Evolutionary conservation across 2,329 filamentous ascomycete genomes (phyloP), one percentile per base, ranked within the genome.

Genomic region (Cryoendolithus antarcticus): DNA sequence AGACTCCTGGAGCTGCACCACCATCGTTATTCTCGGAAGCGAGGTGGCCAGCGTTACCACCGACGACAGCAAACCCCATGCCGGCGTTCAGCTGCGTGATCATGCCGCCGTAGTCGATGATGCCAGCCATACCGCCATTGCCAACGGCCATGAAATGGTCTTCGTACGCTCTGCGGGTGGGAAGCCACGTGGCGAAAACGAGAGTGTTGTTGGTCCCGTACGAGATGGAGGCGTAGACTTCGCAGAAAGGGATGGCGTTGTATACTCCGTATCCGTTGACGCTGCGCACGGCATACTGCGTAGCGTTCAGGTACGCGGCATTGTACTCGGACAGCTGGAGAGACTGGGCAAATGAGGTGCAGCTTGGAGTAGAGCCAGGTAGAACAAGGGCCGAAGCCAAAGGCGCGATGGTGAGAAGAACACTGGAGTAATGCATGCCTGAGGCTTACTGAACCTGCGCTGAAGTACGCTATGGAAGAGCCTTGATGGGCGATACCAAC

Each of bases 41-140:
- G 5, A 48, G 41, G 39, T 56, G 52, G 1, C 53, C 52, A 6
- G 43, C 45, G 36, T 56, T 45, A 2, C 53, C 51, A 6, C 47
- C 52, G 3, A 51, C 48, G 7, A 54, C 47, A 4, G 51, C 51
- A 30, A 54, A 48, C 8, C 48, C 48, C 13, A 51, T 15, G 1
- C 51, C 52, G n/a, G 41, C 44, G 29, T 54, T 52, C 6, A 54
- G 41, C 32, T 55, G 47, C 7, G 34, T 36, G 19, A 54, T 41
- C 49, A 55, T 48, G 11, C 41, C 40, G 9, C 19, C 31, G n/a
- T 43, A 44, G 33, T 51, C 50, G 27, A 54, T 49, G 4, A 29
- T 36, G 10, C 53, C 53, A 4, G 53, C 52, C 48, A 55, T 51
- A 27, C 53, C 52, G 9, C 50, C 51, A 37, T 54, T 52, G 28